These are phyloP conservation scores for Dissophora ornata DNA, from an alignment of 192 early-diverging fungal genomes.

Conservation along the genomic window DNA sequence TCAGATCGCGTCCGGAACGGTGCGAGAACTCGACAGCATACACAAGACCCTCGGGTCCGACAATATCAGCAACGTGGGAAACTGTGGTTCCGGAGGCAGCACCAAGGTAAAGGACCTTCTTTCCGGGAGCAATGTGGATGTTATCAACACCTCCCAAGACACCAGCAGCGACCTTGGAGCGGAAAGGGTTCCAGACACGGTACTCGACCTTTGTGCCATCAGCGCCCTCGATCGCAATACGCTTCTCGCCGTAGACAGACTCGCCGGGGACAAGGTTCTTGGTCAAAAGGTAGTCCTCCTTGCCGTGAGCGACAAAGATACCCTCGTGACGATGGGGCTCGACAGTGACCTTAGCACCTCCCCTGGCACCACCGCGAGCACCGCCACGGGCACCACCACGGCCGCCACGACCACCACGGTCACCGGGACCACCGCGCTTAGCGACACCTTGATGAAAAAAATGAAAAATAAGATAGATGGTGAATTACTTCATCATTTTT, in stretches of 20 bases:
- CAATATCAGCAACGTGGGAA: constrained; percentile 97
- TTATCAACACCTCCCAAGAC: constrained; percentile 96
- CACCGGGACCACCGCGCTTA: constrained; percentile 65
- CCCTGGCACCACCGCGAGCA: constrained; percentile 71
- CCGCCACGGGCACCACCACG: constrained; percentile 61
- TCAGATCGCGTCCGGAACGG: constrained; percentile 97
- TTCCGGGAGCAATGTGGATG: constrained; percentile 94
- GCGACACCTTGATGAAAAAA: constrained; percentile 55
- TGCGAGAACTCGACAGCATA: constrained; percentile 99
- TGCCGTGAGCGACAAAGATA: constrained; percentile 97
- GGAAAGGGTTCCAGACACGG: constrained; percentile 99
- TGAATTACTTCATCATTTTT: no score
- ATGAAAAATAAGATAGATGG: no score
- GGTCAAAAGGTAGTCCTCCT: constrained; percentile 98
- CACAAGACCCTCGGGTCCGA: constrained; percentile 95
- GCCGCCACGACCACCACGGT: constrained; percentile 47
- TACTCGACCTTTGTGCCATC: constrained; percentile 98
- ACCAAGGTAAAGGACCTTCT: constrained; percentile 98
- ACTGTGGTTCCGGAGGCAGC: constrained; percentile 95
- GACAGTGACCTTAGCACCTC: constrained; percentile 94
- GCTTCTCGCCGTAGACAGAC: constrained; percentile 97
- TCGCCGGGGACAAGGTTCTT: constrained; percentile 99
- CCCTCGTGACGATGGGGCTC: constrained; percentile 97
- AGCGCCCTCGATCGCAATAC: constrained; percentile 93
- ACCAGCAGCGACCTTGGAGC: constrained; percentile 98